A percentile compares a stretch with the other conserved stretches of the same genome.
Evolutionary conservation across 2,329 filamentous ascomycete genomes (phyloP).

Genomic region (Ophidiomyces ophidiicola): DNA sequence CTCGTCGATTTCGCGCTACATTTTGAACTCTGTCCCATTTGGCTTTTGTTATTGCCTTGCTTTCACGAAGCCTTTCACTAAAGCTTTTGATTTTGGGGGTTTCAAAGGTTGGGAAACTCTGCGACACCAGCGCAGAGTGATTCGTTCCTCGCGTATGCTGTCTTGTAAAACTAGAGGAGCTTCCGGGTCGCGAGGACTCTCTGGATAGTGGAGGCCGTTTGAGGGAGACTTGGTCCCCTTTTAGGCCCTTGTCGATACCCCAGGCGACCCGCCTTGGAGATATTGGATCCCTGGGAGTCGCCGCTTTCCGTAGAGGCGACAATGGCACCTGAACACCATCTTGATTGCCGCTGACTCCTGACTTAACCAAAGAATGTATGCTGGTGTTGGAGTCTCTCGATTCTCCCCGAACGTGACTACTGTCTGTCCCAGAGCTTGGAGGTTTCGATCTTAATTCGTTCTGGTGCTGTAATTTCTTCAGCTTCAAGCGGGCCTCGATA

Average conservation of each 20-base stretch:
- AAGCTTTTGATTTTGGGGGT: conserved; percentile 47
- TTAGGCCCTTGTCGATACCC: conserved; percentile 81
- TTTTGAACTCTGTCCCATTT: conserved; percentile 29
- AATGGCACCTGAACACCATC: conserved; percentile 60
- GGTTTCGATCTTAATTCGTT: conserved; percentile 37
- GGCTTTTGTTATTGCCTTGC: conserved; percentile 36
- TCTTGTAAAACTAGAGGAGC: conserved; percentile 20
- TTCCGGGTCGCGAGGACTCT: conserved; percentile 22
- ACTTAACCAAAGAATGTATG: conserved; percentile 14
- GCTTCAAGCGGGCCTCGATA: conserved; percentile 73
- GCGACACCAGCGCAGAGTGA: conserved; percentile 16
- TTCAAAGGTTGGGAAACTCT: conserved; percentile 2
- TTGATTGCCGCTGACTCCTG: conserved; percentile 13
- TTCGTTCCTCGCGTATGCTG: conserved; percentile 15
- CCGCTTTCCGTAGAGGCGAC: conserved; percentile 48
- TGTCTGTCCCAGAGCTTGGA: conserved; percentile 18
- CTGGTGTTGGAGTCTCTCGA: conserved; percentile 3
- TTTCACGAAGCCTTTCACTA: conserved; percentile 71
- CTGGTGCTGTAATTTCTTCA: conserved; percentile 74
- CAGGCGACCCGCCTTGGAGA: conserved; percentile 71
- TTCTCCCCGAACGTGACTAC: conserved; percentile 14
- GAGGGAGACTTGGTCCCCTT: conserved; percentile 69
- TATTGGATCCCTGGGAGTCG: conserved; percentile 42
- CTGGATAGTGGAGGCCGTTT: conserved; percentile 47
- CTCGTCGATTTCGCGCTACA: conserved; percentile 30